phyloP scores from a whole-genome alignment of 371 early-diverging fungal species.

The Cladochytrium tenue region DNA sequence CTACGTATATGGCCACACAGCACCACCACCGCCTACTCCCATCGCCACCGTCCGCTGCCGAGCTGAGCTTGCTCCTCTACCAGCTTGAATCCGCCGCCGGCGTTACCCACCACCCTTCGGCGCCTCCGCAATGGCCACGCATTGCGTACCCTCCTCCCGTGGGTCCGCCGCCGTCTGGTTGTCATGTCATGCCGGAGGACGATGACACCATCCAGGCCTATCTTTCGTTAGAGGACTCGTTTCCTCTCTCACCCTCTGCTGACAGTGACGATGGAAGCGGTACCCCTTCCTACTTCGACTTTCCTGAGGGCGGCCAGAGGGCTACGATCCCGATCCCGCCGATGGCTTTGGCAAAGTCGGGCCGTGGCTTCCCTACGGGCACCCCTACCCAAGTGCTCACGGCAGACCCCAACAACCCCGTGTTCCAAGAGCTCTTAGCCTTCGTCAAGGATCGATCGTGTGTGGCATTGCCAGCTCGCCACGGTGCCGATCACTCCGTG shows the following conservation, averaged over 20 bases:
- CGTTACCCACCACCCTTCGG: background rate
- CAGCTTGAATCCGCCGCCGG: background rate
- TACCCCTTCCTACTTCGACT: too few species aligned
- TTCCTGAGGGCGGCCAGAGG: background rate
- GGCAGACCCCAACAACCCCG: background rate
- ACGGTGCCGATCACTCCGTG: too few species aligned
- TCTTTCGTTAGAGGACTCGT: background rate
- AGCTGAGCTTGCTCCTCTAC: background rate
- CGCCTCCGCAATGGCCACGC: too few species aligned
- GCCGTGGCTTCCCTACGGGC: background rate
- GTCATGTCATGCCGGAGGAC: background rate
- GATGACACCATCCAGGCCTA: background rate
- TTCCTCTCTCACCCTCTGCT: background rate
- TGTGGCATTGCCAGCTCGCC: background rate
- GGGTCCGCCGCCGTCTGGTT: background rate
- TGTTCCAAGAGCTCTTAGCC: background rate
- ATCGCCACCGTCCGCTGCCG: background rate
- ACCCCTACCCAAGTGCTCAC: background rate
- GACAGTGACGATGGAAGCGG: too few species aligned
- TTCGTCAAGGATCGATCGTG: background rate
- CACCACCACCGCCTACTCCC: too few species aligned
- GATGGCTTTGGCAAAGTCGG: background rate
- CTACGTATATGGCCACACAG: too few species aligned
- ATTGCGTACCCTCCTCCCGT: too few species aligned
- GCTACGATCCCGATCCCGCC: background rate